Percentiles rank a stretch among this genome's conserved stretches.
These are phyloP conservation scores for Aspergillus kassunensis DNA, from an alignment of 495 filamentous ascomycete species.

Conservation along the genomic window DNA sequence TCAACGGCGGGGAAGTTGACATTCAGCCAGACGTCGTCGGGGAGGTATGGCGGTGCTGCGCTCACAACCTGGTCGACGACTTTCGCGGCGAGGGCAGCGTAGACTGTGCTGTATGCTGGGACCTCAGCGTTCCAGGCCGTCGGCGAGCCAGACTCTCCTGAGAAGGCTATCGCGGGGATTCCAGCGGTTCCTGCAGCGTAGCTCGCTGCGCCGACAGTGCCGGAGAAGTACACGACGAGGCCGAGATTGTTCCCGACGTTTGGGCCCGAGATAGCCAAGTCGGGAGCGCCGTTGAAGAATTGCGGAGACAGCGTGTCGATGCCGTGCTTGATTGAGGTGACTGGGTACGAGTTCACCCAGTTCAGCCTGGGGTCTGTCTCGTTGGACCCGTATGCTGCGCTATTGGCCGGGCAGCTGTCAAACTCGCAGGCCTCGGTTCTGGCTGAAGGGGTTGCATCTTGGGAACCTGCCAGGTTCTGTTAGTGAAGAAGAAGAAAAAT, in stretches of 20 bases:
- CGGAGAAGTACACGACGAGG: conserved; percentile 49
- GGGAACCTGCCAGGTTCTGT: conserved; percentile 38
- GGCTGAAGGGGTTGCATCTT: conserved; percentile 41
- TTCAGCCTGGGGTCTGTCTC: conserved; percentile 54
- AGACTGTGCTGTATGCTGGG: conserved; percentile 51
- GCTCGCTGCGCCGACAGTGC: conserved; percentile 58
- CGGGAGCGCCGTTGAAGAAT: conserved; percentile 48
- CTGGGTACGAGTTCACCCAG: conserved; percentile 67
- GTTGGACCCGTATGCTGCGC: conserved; percentile 52
- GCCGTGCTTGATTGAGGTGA: conserved; percentile 60
- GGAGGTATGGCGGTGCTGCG: conserved; percentile 58
- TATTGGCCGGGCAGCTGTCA: conserved; percentile 53
- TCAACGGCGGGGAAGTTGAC: conserved; percentile 59
- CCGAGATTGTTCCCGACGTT: conserved; percentile 62
- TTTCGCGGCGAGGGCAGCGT: conserved; percentile 56
- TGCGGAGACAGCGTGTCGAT: conserved; percentile 51
- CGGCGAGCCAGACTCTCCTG: conserved; percentile 44
- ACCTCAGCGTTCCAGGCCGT: conserved; percentile 49
- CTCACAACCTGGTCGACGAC: conserved; percentile 49
- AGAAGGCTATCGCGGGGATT: conserved; percentile 64
- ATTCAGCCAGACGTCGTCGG: conserved; percentile 56
- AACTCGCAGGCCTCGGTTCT: conserved; percentile 51
- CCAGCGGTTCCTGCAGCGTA: conserved; percentile 50
- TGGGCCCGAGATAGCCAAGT: conserved; percentile 60
- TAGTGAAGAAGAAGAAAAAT: too few species aligned